Evolutionary conservation across 2,329 filamentous ascomycete species (phyloP).

Genomic region (Trichoderma hamatum): DNA sequence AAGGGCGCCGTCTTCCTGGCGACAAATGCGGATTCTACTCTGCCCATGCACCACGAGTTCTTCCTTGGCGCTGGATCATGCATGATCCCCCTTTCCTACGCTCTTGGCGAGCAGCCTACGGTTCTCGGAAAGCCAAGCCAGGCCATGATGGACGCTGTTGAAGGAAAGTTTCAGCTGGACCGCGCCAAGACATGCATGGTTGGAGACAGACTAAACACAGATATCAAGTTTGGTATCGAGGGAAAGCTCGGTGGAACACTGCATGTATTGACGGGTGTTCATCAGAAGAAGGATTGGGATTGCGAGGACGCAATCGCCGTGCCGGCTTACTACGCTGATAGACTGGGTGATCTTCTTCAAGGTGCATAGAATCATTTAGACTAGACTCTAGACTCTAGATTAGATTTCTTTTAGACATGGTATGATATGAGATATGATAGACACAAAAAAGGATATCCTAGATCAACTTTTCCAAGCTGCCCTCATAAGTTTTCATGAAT

Average conservation of each 20-base stretch:
- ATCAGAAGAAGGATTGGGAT: conserved; percentile 80
- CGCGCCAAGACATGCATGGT: conserved; percentile 89
- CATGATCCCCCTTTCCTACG: conserved; percentile 75
- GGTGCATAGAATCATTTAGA: conserved; percentile 31
- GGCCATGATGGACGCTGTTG: conserved; percentile 99
- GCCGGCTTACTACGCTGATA: conserved; percentile 83
- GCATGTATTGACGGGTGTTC: conserved; percentile 88
- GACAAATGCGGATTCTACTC: conserved; percentile 89
- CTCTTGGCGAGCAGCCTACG: conserved; percentile 69
- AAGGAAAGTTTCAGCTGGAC: conserved; percentile 92
- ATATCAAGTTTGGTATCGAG: conserved; percentile 93
- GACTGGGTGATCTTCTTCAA: conserved; percentile 71
- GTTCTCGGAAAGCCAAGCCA: conserved; percentile 93
- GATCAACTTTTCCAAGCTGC: background rate
- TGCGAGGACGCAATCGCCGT: conserved; percentile 68
- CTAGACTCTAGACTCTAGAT: conserved; percentile 15
- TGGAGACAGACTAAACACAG: conserved; percentile 89
- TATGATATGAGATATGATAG: conserved; percentile 19
- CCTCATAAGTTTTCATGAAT: background rate
- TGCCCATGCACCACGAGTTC: conserved; percentile 78
- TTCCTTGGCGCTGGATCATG: conserved; percentile 92
- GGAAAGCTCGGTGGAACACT: conserved; percentile 89
- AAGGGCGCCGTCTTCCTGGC: conserved; percentile 85
- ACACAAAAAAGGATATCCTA: background rate
- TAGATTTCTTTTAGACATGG: conserved; percentile 23